These are phyloP conservation scores for Aureoboletus auriporus DNA, from an alignment of 768 basidiomycete species.

Conservation along the genomic window DNA sequence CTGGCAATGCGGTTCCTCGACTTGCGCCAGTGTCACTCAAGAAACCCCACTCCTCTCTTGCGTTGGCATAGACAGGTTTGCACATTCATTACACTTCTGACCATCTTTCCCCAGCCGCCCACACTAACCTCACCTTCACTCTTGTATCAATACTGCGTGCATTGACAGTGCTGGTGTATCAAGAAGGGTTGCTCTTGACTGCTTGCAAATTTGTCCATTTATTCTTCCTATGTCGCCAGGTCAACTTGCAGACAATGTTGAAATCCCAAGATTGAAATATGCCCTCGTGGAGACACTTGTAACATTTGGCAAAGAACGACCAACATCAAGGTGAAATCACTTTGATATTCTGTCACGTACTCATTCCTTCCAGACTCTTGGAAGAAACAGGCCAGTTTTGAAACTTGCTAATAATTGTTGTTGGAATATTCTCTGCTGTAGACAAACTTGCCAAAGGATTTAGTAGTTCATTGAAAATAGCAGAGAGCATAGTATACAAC, in stretches of 20 bases:
- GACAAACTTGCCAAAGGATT: constrained; percentile 93
- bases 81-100: background rate
- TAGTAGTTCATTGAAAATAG: constrained; percentile 91
- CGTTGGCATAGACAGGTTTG: constrained; percentile 78
- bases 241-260: constrained; percentile 75
- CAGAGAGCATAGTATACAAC: constrained; percentile 74
- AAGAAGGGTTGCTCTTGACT: constrained; percentile 76
- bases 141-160: constrained; percentile 84
- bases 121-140: constrained; percentile 47
- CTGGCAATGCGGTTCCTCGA: constrained; percentile 52
- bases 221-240: constrained; percentile 81
- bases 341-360: background rate
- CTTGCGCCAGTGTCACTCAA: constrained; percentile 79
- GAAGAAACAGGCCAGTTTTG: constrained; percentile 92
- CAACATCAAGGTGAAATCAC: constrained; percentile 56
- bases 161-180: constrained; percentile 84
- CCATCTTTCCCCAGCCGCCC: constrained; percentile 35
- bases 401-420: constrained; percentile 89
- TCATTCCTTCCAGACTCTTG: constrained; percentile 53
- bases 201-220: constrained; percentile 89
- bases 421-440: constrained; percentile 84
- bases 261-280: constrained; percentile 78
- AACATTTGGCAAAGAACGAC: constrained; percentile 61
- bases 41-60: constrained; percentile 71
- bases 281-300: constrained; percentile 69